Percentiles rank a stretch among this genome's conserved stretches.
Conservation (phyloP, 495 filamentous ascomycete species). For the Podospora comata region DNA sequence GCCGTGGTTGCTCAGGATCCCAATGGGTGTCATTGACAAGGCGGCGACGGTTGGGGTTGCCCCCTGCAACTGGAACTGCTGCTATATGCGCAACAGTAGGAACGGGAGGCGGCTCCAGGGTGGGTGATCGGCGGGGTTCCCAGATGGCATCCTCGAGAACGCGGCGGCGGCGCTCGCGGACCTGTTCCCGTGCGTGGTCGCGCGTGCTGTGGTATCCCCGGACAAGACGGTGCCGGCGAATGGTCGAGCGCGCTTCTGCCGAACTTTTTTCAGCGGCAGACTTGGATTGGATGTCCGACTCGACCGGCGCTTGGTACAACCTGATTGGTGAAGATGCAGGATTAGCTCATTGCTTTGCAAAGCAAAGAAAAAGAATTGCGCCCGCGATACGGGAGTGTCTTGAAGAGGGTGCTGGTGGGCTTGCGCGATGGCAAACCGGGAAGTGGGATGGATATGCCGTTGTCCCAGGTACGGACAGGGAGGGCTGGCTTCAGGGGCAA, state of each 20-base stretch:
- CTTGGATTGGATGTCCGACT: slow-evolving; percentile 55
- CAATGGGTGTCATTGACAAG: neutral
- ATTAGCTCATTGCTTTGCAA: slow-evolving; percentile 10
- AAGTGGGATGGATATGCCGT: slow-evolving; percentile 18
- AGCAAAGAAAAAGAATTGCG: slow-evolving; percentile 1
- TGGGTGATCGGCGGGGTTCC: slow-evolving; percentile 12
- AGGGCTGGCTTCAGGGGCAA: slow-evolving; percentile 12
- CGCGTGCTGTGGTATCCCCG: slow-evolving; percentile 4
- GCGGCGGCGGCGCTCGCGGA: slow-evolving; percentile 38
- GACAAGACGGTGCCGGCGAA: slow-evolving; percentile 50
- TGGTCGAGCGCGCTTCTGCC: slow-evolving; percentile 65
- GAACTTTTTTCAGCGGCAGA: slow-evolving; percentile 47
- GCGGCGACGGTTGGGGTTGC: neutral
- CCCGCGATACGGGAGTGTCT: neutral
- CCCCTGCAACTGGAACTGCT: neutral
- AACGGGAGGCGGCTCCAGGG: slow-evolving; percentile 7
- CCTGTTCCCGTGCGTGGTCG: slow-evolving; percentile 29
- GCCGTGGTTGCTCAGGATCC: neutral
- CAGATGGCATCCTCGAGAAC: slow-evolving; percentile 14
- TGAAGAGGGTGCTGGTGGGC: neutral
- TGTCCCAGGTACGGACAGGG: slow-evolving; percentile 24
- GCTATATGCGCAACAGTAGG: neutral
- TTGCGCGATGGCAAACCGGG: slow-evolving; percentile 19
- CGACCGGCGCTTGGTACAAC: slow-evolving; percentile 53
- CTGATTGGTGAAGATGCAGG: slow-evolving; percentile 34